These are phyloP conservation scores for Clonostachys rhizophaga DNA, from an alignment of 2,329 filamentous ascomycete species.

Conservation along the genomic window DNA sequence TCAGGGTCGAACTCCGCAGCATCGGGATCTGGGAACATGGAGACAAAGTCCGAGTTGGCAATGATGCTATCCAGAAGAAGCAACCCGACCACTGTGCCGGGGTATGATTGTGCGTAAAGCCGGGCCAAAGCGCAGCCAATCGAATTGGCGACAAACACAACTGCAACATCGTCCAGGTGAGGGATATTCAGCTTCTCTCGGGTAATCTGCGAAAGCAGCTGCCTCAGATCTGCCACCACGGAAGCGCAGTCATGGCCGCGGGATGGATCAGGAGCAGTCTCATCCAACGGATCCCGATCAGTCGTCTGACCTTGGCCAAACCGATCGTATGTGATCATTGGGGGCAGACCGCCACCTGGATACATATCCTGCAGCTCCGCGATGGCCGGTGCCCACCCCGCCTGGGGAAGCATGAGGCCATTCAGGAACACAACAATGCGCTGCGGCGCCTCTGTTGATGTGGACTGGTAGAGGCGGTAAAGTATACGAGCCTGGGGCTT, in stretches of 20 bases:
- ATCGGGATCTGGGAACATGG: conserved; percentile 51
- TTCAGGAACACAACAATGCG: conserved; percentile 12
- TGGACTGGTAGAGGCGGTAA: too few relatives aligned
- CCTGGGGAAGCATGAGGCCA: conserved; percentile 11
- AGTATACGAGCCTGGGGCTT: too few relatives aligned
- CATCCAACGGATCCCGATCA: conserved; percentile 39
- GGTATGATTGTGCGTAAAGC: conserved; percentile 42
- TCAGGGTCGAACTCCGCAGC: conserved; percentile 32
- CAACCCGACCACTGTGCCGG: conserved; percentile 35
- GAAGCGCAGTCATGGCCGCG: conserved; percentile 42
- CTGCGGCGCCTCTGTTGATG: too few relatives aligned
- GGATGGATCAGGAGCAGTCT: conserved; percentile 18
- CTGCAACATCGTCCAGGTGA: neutral
- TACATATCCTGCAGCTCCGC: neutral
- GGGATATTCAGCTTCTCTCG: neutral
- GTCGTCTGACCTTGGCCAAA: conserved; percentile 44
- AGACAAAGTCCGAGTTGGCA: conserved; percentile 50
- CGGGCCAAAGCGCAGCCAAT: conserved; percentile 31
- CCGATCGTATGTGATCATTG: conserved; percentile 51
- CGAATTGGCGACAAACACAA: conserved; percentile 10
- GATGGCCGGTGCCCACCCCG: conserved; percentile 7
- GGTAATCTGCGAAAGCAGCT: conserved; percentile 4
- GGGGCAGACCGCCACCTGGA: conserved; percentile 12
- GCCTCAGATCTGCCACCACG: conserved; percentile 15
- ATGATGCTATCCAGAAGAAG: conserved; percentile 54